Base-by-base conservation (phyloP, 768 basidiomycete species). In the Tulasnella sp. region DNA sequence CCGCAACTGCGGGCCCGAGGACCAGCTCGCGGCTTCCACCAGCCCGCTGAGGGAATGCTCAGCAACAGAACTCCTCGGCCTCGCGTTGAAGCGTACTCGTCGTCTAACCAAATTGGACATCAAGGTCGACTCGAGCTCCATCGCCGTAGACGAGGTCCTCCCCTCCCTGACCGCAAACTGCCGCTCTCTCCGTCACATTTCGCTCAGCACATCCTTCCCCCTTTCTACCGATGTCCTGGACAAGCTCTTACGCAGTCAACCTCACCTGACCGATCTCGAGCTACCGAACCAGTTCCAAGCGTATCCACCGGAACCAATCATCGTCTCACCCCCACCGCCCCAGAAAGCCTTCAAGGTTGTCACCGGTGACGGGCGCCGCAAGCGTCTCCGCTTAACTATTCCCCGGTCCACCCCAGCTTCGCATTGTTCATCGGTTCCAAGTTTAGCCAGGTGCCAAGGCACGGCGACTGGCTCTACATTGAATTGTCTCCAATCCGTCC, bases 301-400 rank as follows among this genome's bases (percentile, higher is more conserved):
- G 51, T 46, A 74, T 48, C 75, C 55, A 39, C 75, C 75, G 55
- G 75, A 61, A 74, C 73, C 44, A 55, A 40, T 57, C 57, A n/a
- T 40, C 48, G 5, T 51, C 20, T 35, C 75, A 5, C 57, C n/a
- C 18, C 51, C 48, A 67, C 75, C 37, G 13, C 55, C 18, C 75
- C 75, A 76, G 46, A 46, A 61, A 23, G 0, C 40, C 1, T 35
- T 71, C 35, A 77, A 40, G 35, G 44, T 32, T 37, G 18, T 35
- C 40, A n/a, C 39, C 40, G 69, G 69, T 26, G 77, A 71, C 42
- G 42, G 69, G 5, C 67, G 69, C 32, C 39, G 67, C n/a, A 77
- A 77, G 37, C 48, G 55, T 3, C 75, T 61, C 20, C 75, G 75
- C 39, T 57, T 76, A 32, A 20, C 32, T 39, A 32, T 61, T 35